These are phyloP conservation scores for Spatholobus suberectus DNA, from an alignment of 306 rosid species.

Conservation along the genomic window DNA sequence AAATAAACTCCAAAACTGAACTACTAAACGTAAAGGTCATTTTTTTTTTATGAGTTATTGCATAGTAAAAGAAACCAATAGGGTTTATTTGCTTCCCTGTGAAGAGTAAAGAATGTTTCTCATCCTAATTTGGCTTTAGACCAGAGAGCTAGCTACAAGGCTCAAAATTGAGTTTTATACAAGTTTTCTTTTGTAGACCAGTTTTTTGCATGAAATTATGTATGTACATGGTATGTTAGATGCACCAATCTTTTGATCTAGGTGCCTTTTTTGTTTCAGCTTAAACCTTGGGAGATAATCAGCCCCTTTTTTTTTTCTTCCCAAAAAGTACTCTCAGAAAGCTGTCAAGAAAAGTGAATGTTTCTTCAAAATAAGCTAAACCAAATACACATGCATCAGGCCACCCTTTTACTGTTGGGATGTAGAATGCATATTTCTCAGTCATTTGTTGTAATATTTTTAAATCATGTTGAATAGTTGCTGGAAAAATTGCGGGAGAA, in stretches of 20 bases:
- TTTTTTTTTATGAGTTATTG: not conserved
- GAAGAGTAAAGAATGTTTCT: slow-evolving; percentile 13
- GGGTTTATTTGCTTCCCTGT: not conserved
- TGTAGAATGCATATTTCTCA: slow-evolving; percentile 7
- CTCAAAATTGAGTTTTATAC: slow-evolving; percentile 1
- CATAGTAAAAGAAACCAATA: not conserved
- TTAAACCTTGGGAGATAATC: not conserved
- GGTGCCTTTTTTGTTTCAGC: not conserved
- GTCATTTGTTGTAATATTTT: slow-evolving; percentile 28
- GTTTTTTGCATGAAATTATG: not conserved
- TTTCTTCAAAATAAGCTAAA: slow-evolving; percentile 1
- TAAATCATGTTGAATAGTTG: slow-evolving; percentile 57
- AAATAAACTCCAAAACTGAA: not conserved
- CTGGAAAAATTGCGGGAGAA: slow-evolving; percentile 67
- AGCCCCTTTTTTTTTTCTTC: not conserved
- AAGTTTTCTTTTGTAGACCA: not conserved
- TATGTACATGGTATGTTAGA: not conserved
- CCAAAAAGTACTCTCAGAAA: not conserved
- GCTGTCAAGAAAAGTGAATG: not conserved
- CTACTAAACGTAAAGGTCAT: not conserved
- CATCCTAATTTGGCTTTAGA: not conserved
- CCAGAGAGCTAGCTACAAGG: not conserved
- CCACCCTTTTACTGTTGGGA: slow-evolving; percentile 1
- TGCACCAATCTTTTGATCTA: not conserved
- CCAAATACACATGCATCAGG: not conserved